Base-by-base conservation (phyloP, 768 basidiomycete species). In the Collybiopsis luxurians region DNA sequence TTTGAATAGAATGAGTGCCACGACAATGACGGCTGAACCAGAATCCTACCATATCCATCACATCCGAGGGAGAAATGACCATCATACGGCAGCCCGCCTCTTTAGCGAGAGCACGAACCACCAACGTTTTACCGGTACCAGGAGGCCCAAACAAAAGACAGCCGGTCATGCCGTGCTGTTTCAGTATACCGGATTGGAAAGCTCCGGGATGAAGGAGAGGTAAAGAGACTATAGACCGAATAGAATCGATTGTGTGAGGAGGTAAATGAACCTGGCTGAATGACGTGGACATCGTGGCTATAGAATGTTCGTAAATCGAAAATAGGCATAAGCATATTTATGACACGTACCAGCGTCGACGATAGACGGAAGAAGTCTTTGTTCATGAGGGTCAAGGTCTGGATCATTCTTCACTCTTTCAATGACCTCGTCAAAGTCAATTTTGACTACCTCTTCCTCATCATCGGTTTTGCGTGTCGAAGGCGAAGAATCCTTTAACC, bases 51-150 rank as follows among this genome's bases (percentile, higher is more conserved):
- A 95, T 95, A 68, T 97, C 94, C 86, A 95, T 93, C 45, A 98
- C 90, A 66, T 98, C 95, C 10, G 93, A 92, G 5, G 95, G 92
- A 43, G 90, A 88, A 47, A 98, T 79, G 11, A 86, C 83, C 66
- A 98, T 73, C 95, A 98, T 98, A 49, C 92, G 81, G 62, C 93
- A 95, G 3, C 94, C 95, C 47, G 92, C 92, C 70, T 97, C 95
- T 65, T 89, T 90, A 2, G 95, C 95, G 10, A 98, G 79, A 19
- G 95, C 95, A 46, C 93, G 85, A 10, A 93, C 92, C 10, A 94
- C 80, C 15, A 95, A 75, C 0, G 94, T 95, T 72, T 96, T 96
- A 2, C 95, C 95, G n/a, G 81, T 83, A 42, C 95, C 95, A 15
- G 92, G 94, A 52, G 95, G 95, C 4, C 95, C 95, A 68, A 96